Percentiles rank a stretch among this genome's conserved stretches.
Conservation (phyloP, 768 basidiomycete species). For the Leucogyrophana mollusca region DNA sequence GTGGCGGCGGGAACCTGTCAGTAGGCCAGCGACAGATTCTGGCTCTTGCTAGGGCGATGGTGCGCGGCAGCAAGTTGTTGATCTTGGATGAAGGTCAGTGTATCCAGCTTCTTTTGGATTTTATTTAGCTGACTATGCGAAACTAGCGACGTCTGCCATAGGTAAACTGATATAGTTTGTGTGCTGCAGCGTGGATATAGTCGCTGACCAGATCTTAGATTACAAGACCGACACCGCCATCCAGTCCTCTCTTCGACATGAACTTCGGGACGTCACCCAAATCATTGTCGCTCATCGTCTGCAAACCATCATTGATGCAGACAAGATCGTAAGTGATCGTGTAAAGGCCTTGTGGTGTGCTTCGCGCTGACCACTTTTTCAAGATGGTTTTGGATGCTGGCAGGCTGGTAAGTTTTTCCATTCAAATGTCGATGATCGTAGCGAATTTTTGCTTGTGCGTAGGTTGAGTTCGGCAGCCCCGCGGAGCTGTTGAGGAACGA, state of each 20-base stretch:
- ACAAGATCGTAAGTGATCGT: conserved; percentile 45
- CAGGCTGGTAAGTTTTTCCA: conserved; percentile 30
- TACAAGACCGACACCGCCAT: conserved; percentile 57
- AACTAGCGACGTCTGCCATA: conserved; percentile 44
- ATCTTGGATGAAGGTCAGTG: conserved; percentile 53
- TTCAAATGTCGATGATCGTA: not conserved
- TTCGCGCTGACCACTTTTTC: not conserved
- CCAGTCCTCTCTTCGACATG: conserved; percentile 51
- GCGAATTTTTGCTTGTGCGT: not conserved
- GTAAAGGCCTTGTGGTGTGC: conserved; percentile 6
- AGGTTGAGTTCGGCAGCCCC: conserved; percentile 55
- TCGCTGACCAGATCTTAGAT: conserved; percentile 31
- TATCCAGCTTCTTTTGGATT: not conserved
- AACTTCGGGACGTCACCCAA: conserved; percentile 45
- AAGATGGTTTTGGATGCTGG: conserved; percentile 46
- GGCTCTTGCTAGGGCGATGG: conserved; percentile 57
- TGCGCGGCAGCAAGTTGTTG: conserved; percentile 52
- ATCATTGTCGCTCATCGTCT: conserved; percentile 63
- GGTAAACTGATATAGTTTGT: conserved; percentile 21
- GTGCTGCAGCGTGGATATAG: no score
- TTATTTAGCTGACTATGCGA: not conserved
- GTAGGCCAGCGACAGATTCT: conserved; percentile 62
- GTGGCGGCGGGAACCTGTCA: conserved; percentile 45
- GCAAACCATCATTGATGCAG: conserved; percentile 60
- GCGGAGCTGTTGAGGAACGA: conserved; percentile 48